Conservation (phyloP, 2,329 filamentous ascomycete genomes). For the Pseudocercospora cruenta region DNA sequence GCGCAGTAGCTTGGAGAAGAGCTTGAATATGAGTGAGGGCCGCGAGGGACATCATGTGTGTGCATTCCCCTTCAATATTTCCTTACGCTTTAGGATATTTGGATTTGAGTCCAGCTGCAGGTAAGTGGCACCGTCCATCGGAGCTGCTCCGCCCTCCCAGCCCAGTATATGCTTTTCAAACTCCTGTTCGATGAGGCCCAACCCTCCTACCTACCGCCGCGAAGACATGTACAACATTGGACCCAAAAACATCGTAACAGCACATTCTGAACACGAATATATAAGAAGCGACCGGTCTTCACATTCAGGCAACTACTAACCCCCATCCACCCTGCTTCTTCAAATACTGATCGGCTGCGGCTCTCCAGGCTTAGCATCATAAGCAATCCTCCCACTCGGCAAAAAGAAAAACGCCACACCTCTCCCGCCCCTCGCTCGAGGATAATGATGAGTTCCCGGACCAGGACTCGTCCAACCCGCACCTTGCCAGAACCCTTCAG, state of each 20-base stretch:
- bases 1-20: too few species aligned
- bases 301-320: neutral
- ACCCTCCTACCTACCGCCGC: neutral
- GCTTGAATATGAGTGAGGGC: too few species aligned
- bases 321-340: neutral
- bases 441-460: slow-evolving; percentile 62
- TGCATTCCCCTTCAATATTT: too few species aligned
- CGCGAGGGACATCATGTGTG: too few species aligned
- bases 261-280: too few species aligned
- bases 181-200: neutral
- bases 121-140: too few species aligned
- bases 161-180: neutral
- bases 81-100: too few species aligned
- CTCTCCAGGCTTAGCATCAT: slow-evolving; percentile 50
- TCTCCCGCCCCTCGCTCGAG: slow-evolving; percentile 55
- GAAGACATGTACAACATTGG: too few species aligned
- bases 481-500: slow-evolving; percentile 53
- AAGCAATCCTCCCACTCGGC: slow-evolving; percentile 59
- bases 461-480: slow-evolving; percentile 60
- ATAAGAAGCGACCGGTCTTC: neutral
- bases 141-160: too few species aligned
- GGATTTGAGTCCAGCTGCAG: too few species aligned
- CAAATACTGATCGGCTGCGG: slow-evolving; percentile 19
- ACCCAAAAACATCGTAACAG: too few species aligned
- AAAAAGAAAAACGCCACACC: slow-evolving; percentile 60